Evolutionary conservation across 106 monocot genomes (phyloP).

Genomic region (Dendrobium huoshanense): DNA sequence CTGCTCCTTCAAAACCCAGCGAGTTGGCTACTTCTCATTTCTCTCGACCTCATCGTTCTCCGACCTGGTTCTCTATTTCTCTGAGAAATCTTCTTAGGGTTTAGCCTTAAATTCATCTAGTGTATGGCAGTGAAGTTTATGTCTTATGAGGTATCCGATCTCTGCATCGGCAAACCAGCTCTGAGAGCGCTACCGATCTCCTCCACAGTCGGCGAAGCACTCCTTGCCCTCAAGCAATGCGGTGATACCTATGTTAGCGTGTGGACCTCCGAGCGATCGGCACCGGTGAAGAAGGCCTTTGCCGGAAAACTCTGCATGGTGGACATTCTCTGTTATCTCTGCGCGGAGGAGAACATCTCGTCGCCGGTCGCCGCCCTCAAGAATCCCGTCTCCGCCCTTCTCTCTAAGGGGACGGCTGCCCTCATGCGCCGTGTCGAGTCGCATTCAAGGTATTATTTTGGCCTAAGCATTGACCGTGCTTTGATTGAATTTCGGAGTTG

Average conservation of each 20-base stretch:
- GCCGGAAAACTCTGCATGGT: constrained; percentile 56
- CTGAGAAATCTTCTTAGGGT: no score
- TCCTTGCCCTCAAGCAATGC: constrained; percentile 36
- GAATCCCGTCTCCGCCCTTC: constrained; percentile 39
- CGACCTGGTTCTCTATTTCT: background rate
- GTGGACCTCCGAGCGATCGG: constrained; percentile 3
- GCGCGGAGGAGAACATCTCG: constrained; percentile 28
- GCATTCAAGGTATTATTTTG: constrained; percentile 33
- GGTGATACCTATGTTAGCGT: constrained; percentile 36
- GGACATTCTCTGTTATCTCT: constrained; percentile 70
- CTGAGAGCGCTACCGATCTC: constrained; percentile 39
- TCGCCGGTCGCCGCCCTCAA: constrained; percentile 34
- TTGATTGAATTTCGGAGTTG: background rate
- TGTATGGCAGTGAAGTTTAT: constrained; percentile 64
- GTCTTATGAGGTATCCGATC: constrained; percentile 59
- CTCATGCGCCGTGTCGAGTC: constrained; percentile 35
- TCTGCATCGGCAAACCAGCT: constrained; percentile 91
- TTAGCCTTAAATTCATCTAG: no score
- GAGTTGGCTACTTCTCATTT: no score
- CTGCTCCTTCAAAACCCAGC: no score
- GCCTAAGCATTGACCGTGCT: background rate
- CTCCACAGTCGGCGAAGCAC: constrained; percentile 60
- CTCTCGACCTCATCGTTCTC: no score
- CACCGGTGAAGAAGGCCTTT: constrained; percentile 5
- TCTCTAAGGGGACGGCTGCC: constrained; percentile 6